Conservation (phyloP, 345 rosid species). For the Conringia planisiliqua region DNA sequence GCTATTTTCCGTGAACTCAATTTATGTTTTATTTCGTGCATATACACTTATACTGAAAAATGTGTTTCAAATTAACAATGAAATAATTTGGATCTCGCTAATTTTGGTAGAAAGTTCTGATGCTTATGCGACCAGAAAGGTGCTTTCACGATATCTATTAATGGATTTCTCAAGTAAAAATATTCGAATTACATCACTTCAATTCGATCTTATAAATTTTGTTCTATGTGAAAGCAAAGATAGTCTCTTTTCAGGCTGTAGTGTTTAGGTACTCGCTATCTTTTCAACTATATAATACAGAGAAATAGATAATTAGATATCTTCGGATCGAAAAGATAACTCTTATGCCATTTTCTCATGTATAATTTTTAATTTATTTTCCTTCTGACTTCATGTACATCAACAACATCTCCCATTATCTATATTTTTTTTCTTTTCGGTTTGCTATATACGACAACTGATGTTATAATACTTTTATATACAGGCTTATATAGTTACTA, state of each 20-base stretch:
- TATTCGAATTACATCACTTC: conserved; percentile 11
- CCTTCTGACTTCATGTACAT: not conserved
- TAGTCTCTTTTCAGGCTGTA: not conserved
- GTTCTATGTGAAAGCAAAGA: not conserved
- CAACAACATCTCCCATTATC: not conserved
- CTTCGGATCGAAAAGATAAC: not conserved
- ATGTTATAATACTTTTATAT: not conserved
- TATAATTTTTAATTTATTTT: not conserved
- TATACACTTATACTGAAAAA: not conserved
- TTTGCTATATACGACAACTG: not conserved
- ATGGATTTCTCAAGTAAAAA: not conserved
- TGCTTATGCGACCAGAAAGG: not conserved
- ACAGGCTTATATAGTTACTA: not conserved
- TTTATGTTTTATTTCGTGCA: not conserved
- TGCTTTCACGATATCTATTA: not conserved
- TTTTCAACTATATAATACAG: not conserved
- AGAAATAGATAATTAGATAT: not conserved
- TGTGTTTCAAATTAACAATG: not conserved
- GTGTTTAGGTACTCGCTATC: not conserved
- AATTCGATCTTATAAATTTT: not conserved
- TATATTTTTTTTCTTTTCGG: not conserved
- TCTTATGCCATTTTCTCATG: not conserved
- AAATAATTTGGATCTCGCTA: not conserved
- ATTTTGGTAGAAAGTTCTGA: not conserved
- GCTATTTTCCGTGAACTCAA: not conserved